phyloP scores from a whole-genome alignment of 2,329 filamentous ascomycete genomes.

The Xylaria sp. region DNA sequence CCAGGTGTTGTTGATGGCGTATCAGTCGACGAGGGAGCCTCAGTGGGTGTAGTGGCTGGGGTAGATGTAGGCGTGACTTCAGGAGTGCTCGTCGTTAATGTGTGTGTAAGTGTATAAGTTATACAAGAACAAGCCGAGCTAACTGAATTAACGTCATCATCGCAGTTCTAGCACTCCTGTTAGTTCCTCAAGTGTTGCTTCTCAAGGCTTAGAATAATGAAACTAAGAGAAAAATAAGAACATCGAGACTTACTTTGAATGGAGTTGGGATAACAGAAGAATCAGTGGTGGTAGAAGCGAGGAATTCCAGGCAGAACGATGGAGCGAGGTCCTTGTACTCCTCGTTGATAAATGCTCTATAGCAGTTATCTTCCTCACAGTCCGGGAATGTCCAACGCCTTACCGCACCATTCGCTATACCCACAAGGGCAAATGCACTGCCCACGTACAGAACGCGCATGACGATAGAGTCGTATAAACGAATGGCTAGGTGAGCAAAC shows the following conservation, averaged over 20 bases:
- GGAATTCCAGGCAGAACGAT: conserved; percentile 25
- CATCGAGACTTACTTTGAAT: conserved; percentile 18
- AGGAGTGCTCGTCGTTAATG: conserved; percentile 14
- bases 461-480: conserved; percentile 16
- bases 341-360: conserved; percentile 20
- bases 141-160: conserved; percentile 15
- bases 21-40: background rate
- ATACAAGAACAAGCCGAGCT: conserved; percentile 30
- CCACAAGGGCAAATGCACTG: conserved; percentile 32
- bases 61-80: conserved; percentile 8
- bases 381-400: conserved; percentile 24
- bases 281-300: conserved; percentile 28
- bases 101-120: conserved; percentile 25
- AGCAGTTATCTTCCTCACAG: conserved; percentile 24
- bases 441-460: conserved; percentile 32
- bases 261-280: conserved; percentile 25
- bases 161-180: conserved; percentile 22
- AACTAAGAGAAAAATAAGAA: background rate
- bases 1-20: conserved; percentile 9
- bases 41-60: conserved; percentile 12
- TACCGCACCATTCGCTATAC: conserved; percentile 28
- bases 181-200: background rate
- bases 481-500: conserved; percentile 5
- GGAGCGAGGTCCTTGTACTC: conserved; percentile 16
- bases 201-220: background rate